Conservation (phyloP, 331 rosid species). For the Rosa hybrid region DNA sequence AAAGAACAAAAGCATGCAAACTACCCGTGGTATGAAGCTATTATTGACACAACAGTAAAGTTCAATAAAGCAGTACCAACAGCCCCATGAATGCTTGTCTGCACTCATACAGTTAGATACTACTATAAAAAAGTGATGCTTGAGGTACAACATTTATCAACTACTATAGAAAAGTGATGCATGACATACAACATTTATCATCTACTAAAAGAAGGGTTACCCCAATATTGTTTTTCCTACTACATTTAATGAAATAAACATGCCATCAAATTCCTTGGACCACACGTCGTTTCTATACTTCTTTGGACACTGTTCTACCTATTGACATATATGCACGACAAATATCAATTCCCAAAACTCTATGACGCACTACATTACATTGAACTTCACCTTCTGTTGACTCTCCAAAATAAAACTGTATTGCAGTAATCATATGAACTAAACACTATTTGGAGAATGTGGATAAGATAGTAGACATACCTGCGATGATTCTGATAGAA, state of each 20-base stretch:
- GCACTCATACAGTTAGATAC: neutral
- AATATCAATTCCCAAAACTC: neutral
- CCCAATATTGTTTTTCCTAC: too few species aligned
- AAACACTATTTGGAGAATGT: neutral
- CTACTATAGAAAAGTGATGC: neutral
- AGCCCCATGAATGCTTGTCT: neutral
- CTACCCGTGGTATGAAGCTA: neutral
- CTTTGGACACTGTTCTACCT: neutral
- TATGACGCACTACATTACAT: neutral
- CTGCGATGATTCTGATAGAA: constrained; percentile 96
- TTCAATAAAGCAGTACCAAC: neutral
- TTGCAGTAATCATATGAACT: constrained; percentile 7
- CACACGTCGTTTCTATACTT: neutral
- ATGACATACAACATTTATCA: neutral
- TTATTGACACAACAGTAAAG: neutral
- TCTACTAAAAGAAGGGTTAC: neutral
- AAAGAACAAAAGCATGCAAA: neutral
- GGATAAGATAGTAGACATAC: constrained; percentile 42
- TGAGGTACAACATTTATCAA: neutral
- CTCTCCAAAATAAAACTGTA: neutral
- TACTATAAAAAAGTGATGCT: neutral
- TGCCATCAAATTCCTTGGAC: neutral
- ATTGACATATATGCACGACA: neutral
- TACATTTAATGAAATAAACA: neutral
- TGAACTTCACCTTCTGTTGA: neutral